Percentiles rank a stretch among this genome's conserved stretches.
These are phyloP conservation scores for Geoglossum cookeanum DNA, from an alignment of 2,329 filamentous ascomycete species.

Conservation along the genomic window DNA sequence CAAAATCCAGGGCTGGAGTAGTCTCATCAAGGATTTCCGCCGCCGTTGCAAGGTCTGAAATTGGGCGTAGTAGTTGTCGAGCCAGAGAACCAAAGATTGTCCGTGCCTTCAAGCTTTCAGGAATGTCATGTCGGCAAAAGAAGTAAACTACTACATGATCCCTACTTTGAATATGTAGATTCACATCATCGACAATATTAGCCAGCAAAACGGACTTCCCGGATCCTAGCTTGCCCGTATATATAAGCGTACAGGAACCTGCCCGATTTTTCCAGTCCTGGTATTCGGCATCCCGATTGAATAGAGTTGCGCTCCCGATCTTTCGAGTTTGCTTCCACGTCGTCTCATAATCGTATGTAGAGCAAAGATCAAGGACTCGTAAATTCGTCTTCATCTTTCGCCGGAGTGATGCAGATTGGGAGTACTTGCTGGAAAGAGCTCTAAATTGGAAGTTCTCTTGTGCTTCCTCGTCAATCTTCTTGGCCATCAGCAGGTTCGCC, in stretches of 20 bases:
- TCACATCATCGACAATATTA: constrained; percentile 24
- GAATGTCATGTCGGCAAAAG: constrained; percentile 18
- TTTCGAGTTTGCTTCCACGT: constrained; percentile 26
- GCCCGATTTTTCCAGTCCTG: constrained; percentile 14
- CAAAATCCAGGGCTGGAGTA: constrained; percentile 7
- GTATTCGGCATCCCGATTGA: constrained; percentile 12
- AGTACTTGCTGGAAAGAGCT: constrained; percentile 9
- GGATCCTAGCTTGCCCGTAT: constrained; percentile 23
- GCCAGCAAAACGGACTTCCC: constrained; percentile 28
- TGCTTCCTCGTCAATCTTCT: constrained; percentile 14
- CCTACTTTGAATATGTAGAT: constrained; percentile 9
- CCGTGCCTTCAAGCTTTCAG: constrained; percentile 14
- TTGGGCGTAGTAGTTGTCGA: constrained; percentile 19
- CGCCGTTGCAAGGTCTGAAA: constrained; percentile 10
- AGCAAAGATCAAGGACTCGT: constrained; percentile 22
- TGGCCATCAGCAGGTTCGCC: constrained; percentile 13
- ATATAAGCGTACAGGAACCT: constrained; percentile 17
- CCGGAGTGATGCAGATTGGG: constrained; percentile 8
- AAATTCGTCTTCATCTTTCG: constrained; percentile 8
- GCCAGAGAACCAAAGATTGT: constrained; percentile 18
- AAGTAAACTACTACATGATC: constrained; percentile 16
- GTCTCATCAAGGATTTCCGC: not conserved
- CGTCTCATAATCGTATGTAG: constrained; percentile 22
- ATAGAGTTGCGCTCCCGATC: constrained; percentile 18
- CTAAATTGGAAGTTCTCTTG: constrained; percentile 11